Conservation (phyloP, 2,329 filamentous ascomycete genomes). For the Ceratocystis albifundus region DNA sequence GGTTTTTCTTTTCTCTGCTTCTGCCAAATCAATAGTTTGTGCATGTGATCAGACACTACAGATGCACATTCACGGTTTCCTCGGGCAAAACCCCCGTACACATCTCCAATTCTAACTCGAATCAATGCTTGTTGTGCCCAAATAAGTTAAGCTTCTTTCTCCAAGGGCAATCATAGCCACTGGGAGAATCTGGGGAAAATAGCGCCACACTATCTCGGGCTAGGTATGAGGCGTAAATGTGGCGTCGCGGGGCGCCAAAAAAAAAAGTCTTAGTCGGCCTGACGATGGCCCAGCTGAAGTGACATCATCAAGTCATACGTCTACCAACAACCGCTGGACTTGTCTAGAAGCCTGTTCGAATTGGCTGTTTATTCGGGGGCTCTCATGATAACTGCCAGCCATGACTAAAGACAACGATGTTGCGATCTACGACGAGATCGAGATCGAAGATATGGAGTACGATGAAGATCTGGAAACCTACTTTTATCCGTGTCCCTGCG, state of each 20-base stretch:
- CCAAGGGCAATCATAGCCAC: neutral
- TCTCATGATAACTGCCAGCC: neutral
- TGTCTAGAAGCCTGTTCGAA: too few relatives aligned
- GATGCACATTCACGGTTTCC: neutral
- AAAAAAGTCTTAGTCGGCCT: neutral
- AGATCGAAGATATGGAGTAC: conserved; percentile 97
- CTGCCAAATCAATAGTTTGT: neutral
- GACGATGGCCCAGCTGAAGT: neutral
- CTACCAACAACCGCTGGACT: too few relatives aligned
- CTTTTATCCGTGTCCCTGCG: conserved; percentile 93
- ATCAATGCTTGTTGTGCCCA: neutral
- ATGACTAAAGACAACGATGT: conserved; percentile 45
- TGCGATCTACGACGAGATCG: conserved; percentile 91
- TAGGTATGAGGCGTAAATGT: neutral
- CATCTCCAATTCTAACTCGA: neutral
- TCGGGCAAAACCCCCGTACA: neutral
- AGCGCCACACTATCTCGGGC: neutral
- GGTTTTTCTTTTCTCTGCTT: neutral
- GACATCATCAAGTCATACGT: too few relatives aligned
- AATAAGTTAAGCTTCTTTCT: neutral
- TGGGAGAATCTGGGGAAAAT: neutral
- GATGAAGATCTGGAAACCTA: conserved; percentile 75
- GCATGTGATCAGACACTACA: conserved; percentile 3
- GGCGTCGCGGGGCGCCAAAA: conserved; percentile 8
- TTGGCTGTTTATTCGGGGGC: too few relatives aligned